phyloP scores from a whole-genome alignment of 495 filamentous ascomycete species.

The Penicillium egyptiacum region DNA sequence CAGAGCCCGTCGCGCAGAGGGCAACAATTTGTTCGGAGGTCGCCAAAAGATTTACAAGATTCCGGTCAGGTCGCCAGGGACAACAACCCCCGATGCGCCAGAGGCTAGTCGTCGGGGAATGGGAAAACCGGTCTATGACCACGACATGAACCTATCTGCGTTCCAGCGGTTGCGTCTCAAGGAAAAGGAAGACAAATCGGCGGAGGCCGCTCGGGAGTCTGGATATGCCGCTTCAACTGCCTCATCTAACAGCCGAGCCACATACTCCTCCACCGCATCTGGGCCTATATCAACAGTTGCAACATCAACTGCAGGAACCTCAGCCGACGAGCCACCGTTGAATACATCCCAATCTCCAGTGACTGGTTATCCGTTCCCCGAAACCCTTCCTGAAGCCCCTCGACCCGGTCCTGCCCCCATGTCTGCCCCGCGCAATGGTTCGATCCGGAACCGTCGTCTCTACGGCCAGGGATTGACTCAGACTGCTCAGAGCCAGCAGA shows the following conservation, averaged over 20 bases:
- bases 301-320: conserved; percentile 88
- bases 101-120: conserved; percentile 47
- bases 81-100: conserved; percentile 12
- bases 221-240: conserved; percentile 61
- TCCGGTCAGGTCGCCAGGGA: conserved; percentile 51
- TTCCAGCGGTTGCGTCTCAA: conserved; percentile 72
- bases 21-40: conserved; percentile 93
- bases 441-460: conserved; percentile 68
- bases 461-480: conserved; percentile 86
- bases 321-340: conserved; percentile 73
- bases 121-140: conserved; percentile 74
- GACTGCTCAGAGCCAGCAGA: conserved; percentile 77
- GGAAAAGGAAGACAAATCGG: conserved; percentile 52
- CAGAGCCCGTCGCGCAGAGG: conserved; percentile 79
- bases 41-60: conserved; percentile 96
- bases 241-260: conserved; percentile 77
- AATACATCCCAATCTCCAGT: conserved; percentile 42
- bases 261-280: conserved; percentile 83
- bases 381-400: conserved; percentile 14
- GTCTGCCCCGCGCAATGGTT: conserved; percentile 46
- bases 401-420: conserved; percentile 14
- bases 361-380: conserved; percentile 21
- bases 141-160: conserved; percentile 76
- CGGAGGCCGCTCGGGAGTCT: conserved; percentile 35
- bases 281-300: conserved; percentile 63